Evolutionary conservation across 1,139 yeast species (phyloP), one percentile per base, ranked within the genome.

Genomic region (Trichomonascaceae sp.): DNA sequence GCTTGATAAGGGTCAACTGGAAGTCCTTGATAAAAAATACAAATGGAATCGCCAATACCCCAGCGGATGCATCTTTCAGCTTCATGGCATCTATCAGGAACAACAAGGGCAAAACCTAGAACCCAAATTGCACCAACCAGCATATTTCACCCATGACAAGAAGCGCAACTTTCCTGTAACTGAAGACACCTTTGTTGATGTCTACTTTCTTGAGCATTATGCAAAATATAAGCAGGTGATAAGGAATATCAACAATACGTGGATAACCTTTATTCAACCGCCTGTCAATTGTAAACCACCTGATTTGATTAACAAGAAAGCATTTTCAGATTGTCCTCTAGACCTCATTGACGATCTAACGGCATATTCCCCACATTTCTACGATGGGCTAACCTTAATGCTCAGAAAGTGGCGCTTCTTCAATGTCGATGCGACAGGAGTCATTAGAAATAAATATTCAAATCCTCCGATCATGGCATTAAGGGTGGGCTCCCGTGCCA

Each of bases 341-440:
- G 56, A 55, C n/a, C 52, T 60, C 45, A 45, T 52, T 17, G 59
- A 58, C 17, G 51, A 55, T 6, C 1, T 78, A 56, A 84, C 91
- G 0, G 82, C 87, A 0, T 85, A 84, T 62, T 82, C 95, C 36
- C 95, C 96, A 1, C 98, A 91, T 70, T 91, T 84, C 66, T 91
- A 91, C 65, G 98, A 91, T 68, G 98, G 98, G 0, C 79, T 91
- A 81, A 87, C 97, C 1, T 72, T 93, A 30, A 84, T 91, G 93
- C 85, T 87, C 68, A 89, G 89, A 68, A 79, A 85, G 12, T 87
- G 96, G 96, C 58, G 65, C 2, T 53, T 58, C 48, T 67, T 69
- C 60, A 91, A 91, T 64, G 96, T 90, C 13, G 96, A 91, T 64
- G 91, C 96, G 0, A 72, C 88, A 22, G 97, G 97, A 0, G 84